These are phyloP conservation scores for Phaeosphaeriaceae sp. DNA, from an alignment of 2,329 filamentous ascomycete genomes.

Conservation along the genomic window DNA sequence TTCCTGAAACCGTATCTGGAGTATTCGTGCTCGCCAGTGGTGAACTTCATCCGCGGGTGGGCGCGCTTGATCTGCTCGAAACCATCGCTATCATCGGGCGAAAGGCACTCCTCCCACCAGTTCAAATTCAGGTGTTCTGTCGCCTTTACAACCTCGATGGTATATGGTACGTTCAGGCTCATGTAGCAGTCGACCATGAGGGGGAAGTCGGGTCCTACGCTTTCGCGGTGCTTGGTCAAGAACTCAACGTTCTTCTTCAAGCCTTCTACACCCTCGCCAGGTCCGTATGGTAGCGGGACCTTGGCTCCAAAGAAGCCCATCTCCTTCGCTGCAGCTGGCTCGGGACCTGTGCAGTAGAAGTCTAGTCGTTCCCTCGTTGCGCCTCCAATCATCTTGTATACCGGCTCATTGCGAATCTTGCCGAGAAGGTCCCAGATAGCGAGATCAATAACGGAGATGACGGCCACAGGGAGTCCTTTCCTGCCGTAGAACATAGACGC, in stretches of 20 bases:
- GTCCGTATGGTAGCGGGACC: conserved; percentile 87
- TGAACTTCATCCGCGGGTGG: conserved; percentile 90
- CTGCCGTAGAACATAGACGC: conserved; percentile 96
- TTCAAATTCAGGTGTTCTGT: conserved; percentile 86
- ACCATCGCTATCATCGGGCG: conserved; percentile 89
- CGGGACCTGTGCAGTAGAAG: conserved; percentile 95
- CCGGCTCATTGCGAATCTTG: conserved; percentile 89
- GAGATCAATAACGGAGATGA: conserved; percentile 93
- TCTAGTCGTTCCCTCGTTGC: conserved; percentile 82
- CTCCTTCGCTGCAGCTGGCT: conserved; percentile 77
- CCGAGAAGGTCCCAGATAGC: conserved; percentile 92
- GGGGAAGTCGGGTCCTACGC: conserved; percentile 87
- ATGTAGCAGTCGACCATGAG: conserved; percentile 98
- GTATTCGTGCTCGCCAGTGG: conserved; percentile 95
- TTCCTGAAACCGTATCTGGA: conserved; percentile 94
- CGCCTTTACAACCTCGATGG: conserved; percentile 86
- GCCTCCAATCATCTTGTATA: conserved; percentile 93
- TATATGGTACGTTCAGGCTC: conserved; percentile 91
- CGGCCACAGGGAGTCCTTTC: conserved; percentile 86
- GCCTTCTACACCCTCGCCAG: conserved; percentile 82
- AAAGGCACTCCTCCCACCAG: conserved; percentile 97
- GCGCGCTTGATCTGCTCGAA: conserved; percentile 89
- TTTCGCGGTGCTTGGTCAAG: conserved; percentile 81
- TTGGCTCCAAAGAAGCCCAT: conserved; percentile 94
- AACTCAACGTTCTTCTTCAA: conserved; percentile 91